These are phyloP conservation scores for Cucumis hystrix DNA, from an alignment of 306 rosid genomes.

Conservation along the genomic window DNA sequence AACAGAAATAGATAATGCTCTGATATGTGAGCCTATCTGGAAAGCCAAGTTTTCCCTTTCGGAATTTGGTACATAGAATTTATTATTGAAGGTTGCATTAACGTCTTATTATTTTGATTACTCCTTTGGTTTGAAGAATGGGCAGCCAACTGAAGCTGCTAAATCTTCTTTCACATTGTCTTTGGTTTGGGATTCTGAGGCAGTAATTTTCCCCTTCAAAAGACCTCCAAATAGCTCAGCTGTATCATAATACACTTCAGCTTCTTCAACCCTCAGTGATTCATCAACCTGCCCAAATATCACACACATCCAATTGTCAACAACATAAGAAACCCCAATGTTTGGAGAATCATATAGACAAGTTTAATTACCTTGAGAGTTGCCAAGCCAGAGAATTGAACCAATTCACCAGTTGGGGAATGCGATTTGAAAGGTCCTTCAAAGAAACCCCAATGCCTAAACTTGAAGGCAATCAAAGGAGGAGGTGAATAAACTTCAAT, in stretches of 20 bases:
- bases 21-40: not conserved
- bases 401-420: slow-evolving; percentile 46
- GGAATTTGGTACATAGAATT: not conserved
- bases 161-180: not conserved
- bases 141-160: slow-evolving; percentile 9
- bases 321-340: not conserved
- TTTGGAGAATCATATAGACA: not conserved
- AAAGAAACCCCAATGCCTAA: slow-evolving; percentile 79
- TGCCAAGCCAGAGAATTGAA: slow-evolving; percentile 50
- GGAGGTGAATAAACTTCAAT: slow-evolving; percentile 49
- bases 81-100: not conserved
- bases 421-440: slow-evolving; percentile 61
- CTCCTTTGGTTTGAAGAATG: slow-evolving; percentile 8
- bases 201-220: slow-evolving; percentile 14
- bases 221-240: slow-evolving; percentile 61
- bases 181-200: not conserved
- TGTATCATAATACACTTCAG: slow-evolving; percentile 53
- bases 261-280: slow-evolving; percentile 52
- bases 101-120: not conserved
- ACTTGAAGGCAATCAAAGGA: slow-evolving; percentile 57
- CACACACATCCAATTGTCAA: not conserved
- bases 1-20: not conserved
- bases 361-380: slow-evolving; percentile 37
- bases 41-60: not conserved
- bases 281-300: slow-evolving; percentile 35